Conservation (phyloP, 257 asterid genomes). For the Solanum stenotomum region DNA sequence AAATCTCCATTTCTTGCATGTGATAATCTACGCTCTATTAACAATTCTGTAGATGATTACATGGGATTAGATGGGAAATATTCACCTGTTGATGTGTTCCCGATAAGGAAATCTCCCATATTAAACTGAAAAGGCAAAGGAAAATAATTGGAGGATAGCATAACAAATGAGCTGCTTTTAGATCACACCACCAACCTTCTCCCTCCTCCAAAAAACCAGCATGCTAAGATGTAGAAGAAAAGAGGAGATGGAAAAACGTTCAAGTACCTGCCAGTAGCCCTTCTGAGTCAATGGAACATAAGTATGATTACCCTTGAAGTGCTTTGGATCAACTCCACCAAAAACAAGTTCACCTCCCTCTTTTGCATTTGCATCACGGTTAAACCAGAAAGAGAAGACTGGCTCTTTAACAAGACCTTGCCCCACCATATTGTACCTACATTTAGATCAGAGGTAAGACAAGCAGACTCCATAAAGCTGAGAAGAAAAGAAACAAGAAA, state of each 20-base stretch:
- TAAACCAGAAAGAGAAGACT: conserved; percentile 82
- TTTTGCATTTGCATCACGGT: conserved; percentile 57
- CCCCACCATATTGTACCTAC: conserved; percentile 77
- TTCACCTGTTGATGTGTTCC: conserved; percentile 71
- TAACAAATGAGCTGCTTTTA: neutral
- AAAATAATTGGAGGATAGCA: neutral
- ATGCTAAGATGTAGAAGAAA: neutral
- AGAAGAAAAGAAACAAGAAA: neutral
- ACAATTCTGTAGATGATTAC: neutral
- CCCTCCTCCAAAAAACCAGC: neutral
- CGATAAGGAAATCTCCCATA: conserved; percentile 69
- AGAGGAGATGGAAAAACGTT: neutral
- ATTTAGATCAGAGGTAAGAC: neutral
- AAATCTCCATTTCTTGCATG: neutral
- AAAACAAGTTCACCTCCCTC: conserved; percentile 84
- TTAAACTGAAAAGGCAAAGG: conserved; percentile 37
- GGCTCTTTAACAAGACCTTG: conserved; percentile 72
- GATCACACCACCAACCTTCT: neutral
- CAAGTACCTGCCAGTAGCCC: conserved; percentile 89
- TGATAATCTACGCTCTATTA: neutral
- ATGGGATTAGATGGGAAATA: neutral
- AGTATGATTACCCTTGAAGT: conserved; percentile 64
- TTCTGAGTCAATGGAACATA: conserved; percentile 69
- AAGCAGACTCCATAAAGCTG: neutral
- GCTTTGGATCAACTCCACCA: conserved; percentile 75